Percentiles rank a stretch among this genome's conserved stretches.
These are phyloP conservation scores for Fusarium gaditjirri DNA, from an alignment of 2,329 filamentous ascomycete species.

Conservation along the genomic window DNA sequence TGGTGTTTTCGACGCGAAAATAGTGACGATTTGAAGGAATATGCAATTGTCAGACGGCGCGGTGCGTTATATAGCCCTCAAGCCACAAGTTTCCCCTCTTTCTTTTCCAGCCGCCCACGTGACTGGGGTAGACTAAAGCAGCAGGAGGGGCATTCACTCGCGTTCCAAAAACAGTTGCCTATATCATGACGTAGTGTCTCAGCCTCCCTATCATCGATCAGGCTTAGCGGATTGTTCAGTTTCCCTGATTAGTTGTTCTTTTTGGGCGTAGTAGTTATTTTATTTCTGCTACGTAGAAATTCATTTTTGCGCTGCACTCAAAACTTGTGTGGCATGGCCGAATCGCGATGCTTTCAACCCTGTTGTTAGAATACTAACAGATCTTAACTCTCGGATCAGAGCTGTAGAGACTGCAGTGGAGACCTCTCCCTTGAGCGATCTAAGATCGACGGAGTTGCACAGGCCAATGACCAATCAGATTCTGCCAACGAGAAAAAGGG, in stretches of 20 bases:
- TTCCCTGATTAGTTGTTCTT: neutral
- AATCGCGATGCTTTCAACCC: neutral
- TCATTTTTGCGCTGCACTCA: neutral
- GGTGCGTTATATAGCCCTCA: conserved; percentile 4
- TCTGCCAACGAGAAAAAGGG: neutral
- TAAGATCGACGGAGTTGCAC: neutral
- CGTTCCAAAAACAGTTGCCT: neutral
- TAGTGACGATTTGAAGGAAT: neutral
- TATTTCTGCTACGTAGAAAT: rapidly evolving
- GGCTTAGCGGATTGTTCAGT: neutral
- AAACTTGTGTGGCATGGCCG: too few species aligned
- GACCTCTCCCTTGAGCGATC: neutral
- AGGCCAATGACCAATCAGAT: neutral
- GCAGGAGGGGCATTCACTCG: neutral
- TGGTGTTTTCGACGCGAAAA: neutral
- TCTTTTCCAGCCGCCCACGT: neutral
- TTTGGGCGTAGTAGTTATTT: neutral
- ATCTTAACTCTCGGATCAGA: neutral
- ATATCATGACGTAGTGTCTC: neutral
- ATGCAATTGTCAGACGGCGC: neutral
- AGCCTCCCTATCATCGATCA: neutral
- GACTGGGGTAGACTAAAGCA: neutral
- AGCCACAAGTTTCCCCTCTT: conserved; percentile 8
- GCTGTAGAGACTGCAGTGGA: neutral
- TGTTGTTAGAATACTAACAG: neutral